Percentiles rank a stretch among this genome's conserved stretches.
phyloP scores from a whole-genome alignment of 1,284 basidiomycete species.

The Fistulinella cinereoalba region DNA sequence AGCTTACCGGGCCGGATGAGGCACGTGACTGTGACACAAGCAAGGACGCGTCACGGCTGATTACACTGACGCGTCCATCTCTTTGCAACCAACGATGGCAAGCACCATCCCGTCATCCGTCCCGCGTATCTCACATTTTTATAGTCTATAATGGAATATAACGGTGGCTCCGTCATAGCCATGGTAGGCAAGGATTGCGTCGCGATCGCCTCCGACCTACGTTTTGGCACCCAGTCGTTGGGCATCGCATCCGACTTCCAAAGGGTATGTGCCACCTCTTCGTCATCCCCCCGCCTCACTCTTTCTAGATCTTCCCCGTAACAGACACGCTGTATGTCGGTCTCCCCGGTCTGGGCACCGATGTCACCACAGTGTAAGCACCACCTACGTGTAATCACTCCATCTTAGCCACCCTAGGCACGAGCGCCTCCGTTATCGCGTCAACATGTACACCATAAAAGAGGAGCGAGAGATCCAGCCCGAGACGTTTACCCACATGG shows the following conservation, averaged over 20 bases:
- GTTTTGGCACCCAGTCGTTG: conserved; percentile 88
- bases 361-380: conserved; percentile 88
- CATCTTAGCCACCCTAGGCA: conserved; percentile 47
- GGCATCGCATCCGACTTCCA: conserved; percentile 92
- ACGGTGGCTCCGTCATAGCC: conserved; percentile 97
- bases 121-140: conserved; percentile 7
- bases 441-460: conserved; percentile 99
- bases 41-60: neutral
- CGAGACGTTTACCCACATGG: conserved; percentile 93
- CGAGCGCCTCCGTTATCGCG: conserved; percentile 88
- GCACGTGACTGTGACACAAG: no score
- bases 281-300: conserved; percentile 5
- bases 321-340: conserved; percentile 93
- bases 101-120: conserved; percentile 10
- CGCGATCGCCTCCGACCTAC: conserved; percentile 94
- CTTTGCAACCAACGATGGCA: conserved; percentile 23
- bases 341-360: conserved; percentile 90
- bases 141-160: conserved; percentile 83
- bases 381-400: conserved; percentile 1
- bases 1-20: no score
- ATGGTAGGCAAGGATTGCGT: conserved; percentile 99
- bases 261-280: conserved; percentile 60
- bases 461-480: conserved; percentile 98
- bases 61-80: conserved; percentile 26
- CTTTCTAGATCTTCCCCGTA: conserved; percentile 82